Evolutionary conservation across 306 rosid species (phyloP), one percentile per base, ranked within the genome.

Genomic region (Hylodesmum podocarpum): DNA sequence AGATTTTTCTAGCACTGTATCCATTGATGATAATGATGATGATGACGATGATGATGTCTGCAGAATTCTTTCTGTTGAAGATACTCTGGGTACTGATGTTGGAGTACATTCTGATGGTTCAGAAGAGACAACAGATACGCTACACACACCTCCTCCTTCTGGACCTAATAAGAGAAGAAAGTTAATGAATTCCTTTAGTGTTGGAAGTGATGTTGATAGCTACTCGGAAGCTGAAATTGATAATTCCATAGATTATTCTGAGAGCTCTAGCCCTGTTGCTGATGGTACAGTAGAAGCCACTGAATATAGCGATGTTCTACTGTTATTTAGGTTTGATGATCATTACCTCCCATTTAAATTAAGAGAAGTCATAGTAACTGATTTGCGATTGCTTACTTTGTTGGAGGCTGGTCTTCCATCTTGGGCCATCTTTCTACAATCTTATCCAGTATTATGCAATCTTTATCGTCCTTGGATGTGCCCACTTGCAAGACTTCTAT

Each of bases 401-500:
- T 84, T 95, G 80, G 98, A 95, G 84, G 97, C 97, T 24, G 97
- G 98, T 72, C 97, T 95, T 78, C 98, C 98, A 31, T 83, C 98
- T 43, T 95, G 98, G 98, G 98, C 84, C 57, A 79, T 95, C 82
- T 89, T 95, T 83, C 98, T 95, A 78, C 98, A 95, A 82, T 95
- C 98, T 67, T 95, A 95, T 84, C 98, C 98, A 1, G 97, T 85
- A 58, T 83, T 95, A 69, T 85, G 92, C 83, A 88, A 95, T 76
- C 72, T 92, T n/a, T 95, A 95, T 87, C 98, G 98, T 50, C 97
- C 98, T 1, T 95, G 97, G 98, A 95, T 95, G 98, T 95, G 97
- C 79, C 98, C 92, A 0, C 86, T 95, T 73, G 98, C 90, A 1
- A 87, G 98, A 84, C 80, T 89, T 44, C 73, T 95, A 36, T 95